These are phyloP conservation scores for Amaranthus tricolor DNA, from an alignment of 179 eudicot genomes.

Conservation along the genomic window DNA sequence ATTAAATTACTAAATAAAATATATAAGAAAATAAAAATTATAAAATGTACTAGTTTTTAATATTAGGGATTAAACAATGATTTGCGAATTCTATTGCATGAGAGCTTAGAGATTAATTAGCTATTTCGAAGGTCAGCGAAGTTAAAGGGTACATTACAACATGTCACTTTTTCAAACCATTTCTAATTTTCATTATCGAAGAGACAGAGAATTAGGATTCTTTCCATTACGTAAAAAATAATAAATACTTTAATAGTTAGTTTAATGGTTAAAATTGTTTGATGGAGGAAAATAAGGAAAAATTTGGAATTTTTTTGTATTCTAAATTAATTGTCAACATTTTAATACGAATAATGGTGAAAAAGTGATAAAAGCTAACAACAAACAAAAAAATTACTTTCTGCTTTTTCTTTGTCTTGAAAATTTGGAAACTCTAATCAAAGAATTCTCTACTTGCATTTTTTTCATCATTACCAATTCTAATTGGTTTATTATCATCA, in stretches of 20 bases:
- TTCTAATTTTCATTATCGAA: background rate
- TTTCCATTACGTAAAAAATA: background rate
- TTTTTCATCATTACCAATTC: background rate
- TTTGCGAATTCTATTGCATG: no score
- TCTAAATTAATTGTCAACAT: background rate
- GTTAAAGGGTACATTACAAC: conserved; percentile 21
- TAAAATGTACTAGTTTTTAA: no score
- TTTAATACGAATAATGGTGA: background rate
- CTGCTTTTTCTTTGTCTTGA: background rate
- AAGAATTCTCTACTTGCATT: background rate
- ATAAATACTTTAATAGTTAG: background rate
- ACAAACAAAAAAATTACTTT: no score
- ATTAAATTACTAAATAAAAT: no score
- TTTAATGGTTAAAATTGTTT: background rate
- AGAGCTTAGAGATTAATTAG: no score
- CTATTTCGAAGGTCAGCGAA: conserved; percentile 15
- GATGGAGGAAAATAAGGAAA: background rate
- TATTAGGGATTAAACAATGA: no score
- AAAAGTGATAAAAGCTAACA: background rate
- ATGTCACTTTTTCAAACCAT: conserved; percentile 30
- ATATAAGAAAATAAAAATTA: no score
- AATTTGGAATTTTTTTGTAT: no score
- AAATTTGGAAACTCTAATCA: background rate
- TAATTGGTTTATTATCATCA: background rate
- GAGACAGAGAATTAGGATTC: conserved; percentile 27